Evolutionary conservation across 1,284 basidiomycete genomes (phyloP).

Genomic region (Mrakiaceae sp.): DNA sequence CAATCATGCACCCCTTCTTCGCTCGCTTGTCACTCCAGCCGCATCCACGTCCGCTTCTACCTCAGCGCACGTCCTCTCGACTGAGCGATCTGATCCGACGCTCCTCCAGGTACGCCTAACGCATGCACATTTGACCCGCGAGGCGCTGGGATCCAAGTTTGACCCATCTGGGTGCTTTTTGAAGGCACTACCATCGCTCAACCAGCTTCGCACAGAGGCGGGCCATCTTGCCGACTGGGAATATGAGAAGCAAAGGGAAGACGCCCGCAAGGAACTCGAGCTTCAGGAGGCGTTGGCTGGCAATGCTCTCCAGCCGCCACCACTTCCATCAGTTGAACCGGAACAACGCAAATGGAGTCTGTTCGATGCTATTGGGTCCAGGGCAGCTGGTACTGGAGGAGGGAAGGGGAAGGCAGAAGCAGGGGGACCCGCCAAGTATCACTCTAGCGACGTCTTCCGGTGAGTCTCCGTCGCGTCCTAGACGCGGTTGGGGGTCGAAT

Average conservation of each 20-base stretch:
- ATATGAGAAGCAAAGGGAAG: background rate
- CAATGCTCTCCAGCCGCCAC: background rate
- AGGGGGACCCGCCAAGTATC: background rate
- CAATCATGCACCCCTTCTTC: too few species aligned
- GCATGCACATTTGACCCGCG: too few species aligned
- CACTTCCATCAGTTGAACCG: background rate
- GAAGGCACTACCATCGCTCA: background rate
- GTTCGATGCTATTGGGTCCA: background rate
- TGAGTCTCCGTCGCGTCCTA: background rate
- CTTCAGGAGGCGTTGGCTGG: background rate
- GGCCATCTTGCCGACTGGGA: constrained; percentile 2
- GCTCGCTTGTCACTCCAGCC: too few species aligned
- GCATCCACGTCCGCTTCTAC: too few species aligned
- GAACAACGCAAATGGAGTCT: background rate
- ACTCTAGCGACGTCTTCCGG: constrained; percentile 7
- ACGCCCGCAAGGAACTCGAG: background rate
- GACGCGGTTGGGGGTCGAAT: background rate
- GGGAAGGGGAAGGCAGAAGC: background rate
- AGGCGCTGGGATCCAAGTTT: too few species aligned
- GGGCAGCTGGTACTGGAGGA: background rate
- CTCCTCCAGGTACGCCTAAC: too few species aligned
- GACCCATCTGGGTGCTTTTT: too few species aligned
- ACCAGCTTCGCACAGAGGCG: constrained; percentile 3
- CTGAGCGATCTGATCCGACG: too few species aligned
- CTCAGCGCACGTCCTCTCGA: too few species aligned